phyloP scores from a whole-genome alignment of 140 eudicot species.

The Stevia rebaudiana region DNA sequence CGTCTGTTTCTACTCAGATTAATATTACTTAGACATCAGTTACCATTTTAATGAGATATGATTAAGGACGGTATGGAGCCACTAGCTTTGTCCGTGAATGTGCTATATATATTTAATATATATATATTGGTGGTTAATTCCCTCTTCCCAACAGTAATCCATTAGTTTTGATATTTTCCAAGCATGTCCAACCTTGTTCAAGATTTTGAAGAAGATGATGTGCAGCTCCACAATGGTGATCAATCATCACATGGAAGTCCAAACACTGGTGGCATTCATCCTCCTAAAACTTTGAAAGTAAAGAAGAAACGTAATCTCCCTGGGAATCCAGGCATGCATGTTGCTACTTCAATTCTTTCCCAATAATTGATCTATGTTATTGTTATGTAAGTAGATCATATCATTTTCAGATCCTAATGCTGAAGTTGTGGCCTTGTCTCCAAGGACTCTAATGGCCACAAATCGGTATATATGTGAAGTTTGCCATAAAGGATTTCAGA shows the following conservation, averaged over 20 bases:
- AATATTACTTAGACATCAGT: conserved; percentile 2
- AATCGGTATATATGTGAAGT: conserved; percentile 43
- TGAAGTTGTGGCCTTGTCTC: conserved; percentile 45
- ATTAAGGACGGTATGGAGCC: conserved; percentile 21
- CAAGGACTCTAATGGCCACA: conserved; percentile 46
- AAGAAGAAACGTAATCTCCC: conserved; percentile 60
- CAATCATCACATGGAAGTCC: conserved; percentile 13
- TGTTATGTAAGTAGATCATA: background rate
- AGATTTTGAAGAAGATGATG: conserved; percentile 37
- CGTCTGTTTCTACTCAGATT: background rate
- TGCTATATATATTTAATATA: background rate
- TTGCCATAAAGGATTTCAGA: conserved; percentile 45
- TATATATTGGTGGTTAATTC: conserved; percentile 20
- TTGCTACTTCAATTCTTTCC: background rate
- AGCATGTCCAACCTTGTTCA: conserved; percentile 40
- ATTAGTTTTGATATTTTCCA: background rate
- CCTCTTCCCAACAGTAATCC: conserved; percentile 21
- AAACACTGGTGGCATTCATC: conserved; percentile 9
- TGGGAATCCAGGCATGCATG: conserved; percentile 46
- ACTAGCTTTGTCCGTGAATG: conserved; percentile 28
- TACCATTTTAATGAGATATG: background rate
- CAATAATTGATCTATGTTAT: background rate
- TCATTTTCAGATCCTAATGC: conserved; percentile 35
- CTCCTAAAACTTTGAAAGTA: conserved; percentile 7
- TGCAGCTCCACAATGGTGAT: conserved; percentile 16